Evolutionary conservation across 495 filamentous ascomycete species (phyloP), one percentile per base, ranked within the genome.

Genomic region (Aspergillus biplanus): DNA sequence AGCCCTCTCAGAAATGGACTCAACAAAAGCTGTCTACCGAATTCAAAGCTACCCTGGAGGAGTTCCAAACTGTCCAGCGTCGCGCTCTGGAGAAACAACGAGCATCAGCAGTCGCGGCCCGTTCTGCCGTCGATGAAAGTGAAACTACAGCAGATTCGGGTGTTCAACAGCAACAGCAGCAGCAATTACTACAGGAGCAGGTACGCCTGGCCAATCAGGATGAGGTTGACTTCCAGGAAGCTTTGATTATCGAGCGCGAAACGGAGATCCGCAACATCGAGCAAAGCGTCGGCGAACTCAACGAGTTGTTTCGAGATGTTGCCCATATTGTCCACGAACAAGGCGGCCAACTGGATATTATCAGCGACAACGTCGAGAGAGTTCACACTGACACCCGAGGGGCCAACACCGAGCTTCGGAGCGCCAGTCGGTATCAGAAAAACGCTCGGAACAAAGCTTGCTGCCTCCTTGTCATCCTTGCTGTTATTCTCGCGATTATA

Each of bases 211-310:
- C 95, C 2, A 85, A 92, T 39, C 95, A 99, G 72, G 89, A 91
- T 70, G 95, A 99, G 69, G 95, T 99, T 55, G 93, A 98, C 69
- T 99, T 98, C 80, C 96, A 99, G 70, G 96, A 98, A 64, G 87
- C 89, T 11, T 79, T 99, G 37, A 98, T 99, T 71, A 86, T 94
- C 63, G 93, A 98, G 82, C 92, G 95, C 16, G 95, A 99, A 73
- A 84, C 89, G 21, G 95, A 98, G 80, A 99, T 99, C 67, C 88
- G 93, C 34, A 92, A 95, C 69, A 98, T 99, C 69, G 95, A 99
- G 77, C 93, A 97, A 71, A 90, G 89, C 62, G 94, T 99, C 11
- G 90, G 91, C 57, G 95, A 99, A 71, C 80, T 99, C 58, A 98
- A 98, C 68, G 95, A 98, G 73, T 82, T 99, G 34, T 99, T 98